A percentile compares a stretch with the other conserved stretches of the same genome.
Conservation (phyloP, 495 filamentous ascomycete species). For the Aspergillus conjunctus region DNA sequence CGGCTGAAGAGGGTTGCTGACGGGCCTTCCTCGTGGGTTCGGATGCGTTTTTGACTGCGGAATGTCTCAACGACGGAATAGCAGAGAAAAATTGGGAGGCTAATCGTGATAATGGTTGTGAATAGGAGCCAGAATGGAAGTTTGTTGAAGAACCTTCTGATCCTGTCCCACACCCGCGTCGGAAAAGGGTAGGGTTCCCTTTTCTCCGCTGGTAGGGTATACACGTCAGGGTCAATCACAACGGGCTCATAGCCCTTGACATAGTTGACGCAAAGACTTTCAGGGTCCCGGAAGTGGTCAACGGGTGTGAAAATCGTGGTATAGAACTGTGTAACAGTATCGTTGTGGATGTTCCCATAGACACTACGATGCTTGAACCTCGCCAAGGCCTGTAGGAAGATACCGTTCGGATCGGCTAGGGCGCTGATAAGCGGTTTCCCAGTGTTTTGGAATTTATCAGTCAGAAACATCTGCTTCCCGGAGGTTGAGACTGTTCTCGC, state of each 20-base stretch:
- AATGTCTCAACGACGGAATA: slow-evolving; percentile 75
- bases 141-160: slow-evolving; percentile 35
- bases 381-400: slow-evolving; percentile 80
- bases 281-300: slow-evolving; percentile 71
- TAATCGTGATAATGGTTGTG: slow-evolving; percentile 67
- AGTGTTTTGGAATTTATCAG: slow-evolving; percentile 82
- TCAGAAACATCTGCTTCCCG: slow-evolving; percentile 83
- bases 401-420: slow-evolving; percentile 78
- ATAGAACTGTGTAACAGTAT: slow-evolving; percentile 77
- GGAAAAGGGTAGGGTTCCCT: slow-evolving; percentile 38
- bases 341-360: slow-evolving; percentile 86
- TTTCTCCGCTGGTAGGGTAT: slow-evolving; percentile 51
- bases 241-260: slow-evolving; percentile 71
- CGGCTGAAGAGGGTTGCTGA: slow-evolving; percentile 61
- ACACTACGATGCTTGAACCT: slow-evolving; percentile 71
- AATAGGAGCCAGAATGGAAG: slow-evolving; percentile 65
- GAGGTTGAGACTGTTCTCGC: slow-evolving; percentile 75
- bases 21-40: slow-evolving; percentile 71
- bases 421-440: slow-evolving; percentile 76
- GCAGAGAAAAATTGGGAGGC: slow-evolving; percentile 66
- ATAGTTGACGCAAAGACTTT: slow-evolving; percentile 68
- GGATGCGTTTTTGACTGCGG: slow-evolving; percentile 70
- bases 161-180: slow-evolving; percentile 29
- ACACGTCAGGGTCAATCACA: slow-evolving; percentile 69
- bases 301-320: slow-evolving; percentile 72